phyloP scores from a whole-genome alignment of 495 filamentous ascomycete species.

The Neurospora sublineolata region DNA sequence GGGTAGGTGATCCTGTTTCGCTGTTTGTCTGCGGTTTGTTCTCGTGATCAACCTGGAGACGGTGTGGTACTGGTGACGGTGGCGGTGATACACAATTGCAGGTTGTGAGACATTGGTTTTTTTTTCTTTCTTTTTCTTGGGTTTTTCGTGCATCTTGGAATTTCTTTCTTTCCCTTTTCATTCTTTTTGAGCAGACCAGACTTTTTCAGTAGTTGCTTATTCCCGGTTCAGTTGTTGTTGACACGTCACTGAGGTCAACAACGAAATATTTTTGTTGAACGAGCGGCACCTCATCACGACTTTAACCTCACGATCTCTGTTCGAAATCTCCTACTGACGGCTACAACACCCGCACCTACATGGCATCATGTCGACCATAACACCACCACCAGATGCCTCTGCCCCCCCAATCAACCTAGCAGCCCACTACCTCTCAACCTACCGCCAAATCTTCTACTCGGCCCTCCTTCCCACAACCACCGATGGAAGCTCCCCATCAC shows the following conservation, averaged over 20 bases:
- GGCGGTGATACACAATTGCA: neutral
- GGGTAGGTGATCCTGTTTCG: neutral
- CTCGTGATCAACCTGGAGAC: neutral
- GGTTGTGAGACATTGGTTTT: neutral
- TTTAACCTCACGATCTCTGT: too few species aligned
- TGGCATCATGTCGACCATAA: neutral
- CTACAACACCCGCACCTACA: neutral
- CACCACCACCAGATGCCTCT: neutral
- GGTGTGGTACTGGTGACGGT: neutral
- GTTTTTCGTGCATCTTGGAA: neutral
- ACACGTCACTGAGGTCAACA: neutral
- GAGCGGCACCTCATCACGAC: too few species aligned
- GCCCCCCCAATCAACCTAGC: neutral
- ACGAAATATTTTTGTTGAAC: too few species aligned
- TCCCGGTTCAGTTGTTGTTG: too few species aligned
- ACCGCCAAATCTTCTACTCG: conserved; percentile 6
- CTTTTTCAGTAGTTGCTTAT: neutral
- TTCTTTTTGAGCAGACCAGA: neutral
- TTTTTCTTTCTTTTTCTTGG: neutral
- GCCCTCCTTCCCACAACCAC: conserved; percentile 19
- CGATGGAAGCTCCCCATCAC: neutral
- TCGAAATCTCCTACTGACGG: neutral
- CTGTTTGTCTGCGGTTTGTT: neutral
- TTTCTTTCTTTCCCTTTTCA: neutral
- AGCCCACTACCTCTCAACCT: conserved; percentile 3